These are phyloP conservation scores for Aspergillus sclerotialis DNA, from an alignment of 2,329 filamentous ascomycete genomes.

Conservation along the genomic window DNA sequence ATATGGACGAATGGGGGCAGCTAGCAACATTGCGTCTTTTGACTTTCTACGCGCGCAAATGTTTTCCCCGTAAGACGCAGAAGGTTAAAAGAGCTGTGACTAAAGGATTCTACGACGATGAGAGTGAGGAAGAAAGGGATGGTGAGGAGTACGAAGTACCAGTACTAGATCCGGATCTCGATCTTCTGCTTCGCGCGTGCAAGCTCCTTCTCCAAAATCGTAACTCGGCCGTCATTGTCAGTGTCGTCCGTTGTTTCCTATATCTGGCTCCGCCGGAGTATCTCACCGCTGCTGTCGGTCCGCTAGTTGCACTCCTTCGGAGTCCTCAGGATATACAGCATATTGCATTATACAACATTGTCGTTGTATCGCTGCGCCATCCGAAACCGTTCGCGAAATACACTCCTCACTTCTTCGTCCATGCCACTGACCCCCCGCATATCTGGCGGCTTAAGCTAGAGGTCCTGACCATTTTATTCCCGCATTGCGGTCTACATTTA, in stretches of 20 bases:
- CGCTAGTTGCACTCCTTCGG: constrained; percentile 76
- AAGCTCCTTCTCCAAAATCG: constrained; percentile 83
- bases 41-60: constrained; percentile 76
- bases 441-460: constrained; percentile 93
- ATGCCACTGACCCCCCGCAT: constrained; percentile 67
- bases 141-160: constrained; percentile 48
- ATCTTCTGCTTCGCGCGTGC: constrained; percentile 71
- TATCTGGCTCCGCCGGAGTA: constrained; percentile 76
- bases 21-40: constrained; percentile 74
- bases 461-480: constrained; percentile 82
- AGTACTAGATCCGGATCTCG: constrained; percentile 72
- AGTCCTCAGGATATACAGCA: constrained; percentile 82
- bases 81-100: constrained; percentile 51
- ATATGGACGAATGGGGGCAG: constrained; percentile 99
- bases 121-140: constrained; percentile 41
- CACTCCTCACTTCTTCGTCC: constrained; percentile 81
- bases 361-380: constrained; percentile 73
- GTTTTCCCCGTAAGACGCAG: constrained; percentile 67
- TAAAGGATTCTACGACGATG: constrained; percentile 77
- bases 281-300: constrained; percentile 68
- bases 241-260: constrained; percentile 76
- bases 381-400: constrained; percentile 82
- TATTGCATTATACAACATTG: constrained; percentile 87
- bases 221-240: constrained; percentile 86
- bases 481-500: constrained; percentile 64